These are phyloP conservation scores for Gossypium raimondii DNA, from an alignment of 345 rosid species.

Conservation along the genomic window DNA sequence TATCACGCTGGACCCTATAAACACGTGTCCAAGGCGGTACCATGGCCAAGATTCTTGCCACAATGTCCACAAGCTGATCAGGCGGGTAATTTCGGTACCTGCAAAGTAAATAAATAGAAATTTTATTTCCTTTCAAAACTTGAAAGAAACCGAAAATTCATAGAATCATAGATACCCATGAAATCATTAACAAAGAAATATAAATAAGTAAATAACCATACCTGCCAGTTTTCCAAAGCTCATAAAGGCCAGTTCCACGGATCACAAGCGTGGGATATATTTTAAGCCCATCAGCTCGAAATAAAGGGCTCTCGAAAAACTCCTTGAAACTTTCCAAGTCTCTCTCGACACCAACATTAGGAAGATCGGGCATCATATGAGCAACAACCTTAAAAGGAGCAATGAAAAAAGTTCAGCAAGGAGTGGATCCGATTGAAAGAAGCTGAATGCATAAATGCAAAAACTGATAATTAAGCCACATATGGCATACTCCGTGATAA, in stretches of 20 bases:
- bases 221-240: constrained; percentile 99
- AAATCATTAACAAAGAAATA: constrained; percentile 1
- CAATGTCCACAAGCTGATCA: constrained; percentile 94
- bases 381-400: constrained; percentile 79
- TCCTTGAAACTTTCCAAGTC: constrained; percentile 92
- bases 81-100: constrained; percentile 97
- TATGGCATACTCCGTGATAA: not conserved
- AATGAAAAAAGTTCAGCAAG: constrained; percentile 13
- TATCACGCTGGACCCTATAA: constrained; percentile 96
- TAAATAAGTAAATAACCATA: constrained; percentile 15
- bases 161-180: too few species aligned
- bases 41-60: constrained; percentile 95
- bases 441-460: not conserved
- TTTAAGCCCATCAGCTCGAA: constrained; percentile 98
- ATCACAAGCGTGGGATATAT: constrained; percentile 98
- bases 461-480: not conserved
- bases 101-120: constrained; percentile 18
- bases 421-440: not conserved
- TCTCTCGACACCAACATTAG: constrained; percentile 97
- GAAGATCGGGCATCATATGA: constrained; percentile 99
- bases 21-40: constrained; percentile 99
- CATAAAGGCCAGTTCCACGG: constrained; percentile 97
- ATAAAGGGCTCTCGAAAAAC: constrained; percentile 92
- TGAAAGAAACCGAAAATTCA: not conserved
- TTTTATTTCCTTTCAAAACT: constrained; percentile 5